Evolutionary conservation across 2,329 filamentous ascomycete genomes (phyloP), one percentile per base, ranked within the genome.

Genomic region (Capronia americana): DNA sequence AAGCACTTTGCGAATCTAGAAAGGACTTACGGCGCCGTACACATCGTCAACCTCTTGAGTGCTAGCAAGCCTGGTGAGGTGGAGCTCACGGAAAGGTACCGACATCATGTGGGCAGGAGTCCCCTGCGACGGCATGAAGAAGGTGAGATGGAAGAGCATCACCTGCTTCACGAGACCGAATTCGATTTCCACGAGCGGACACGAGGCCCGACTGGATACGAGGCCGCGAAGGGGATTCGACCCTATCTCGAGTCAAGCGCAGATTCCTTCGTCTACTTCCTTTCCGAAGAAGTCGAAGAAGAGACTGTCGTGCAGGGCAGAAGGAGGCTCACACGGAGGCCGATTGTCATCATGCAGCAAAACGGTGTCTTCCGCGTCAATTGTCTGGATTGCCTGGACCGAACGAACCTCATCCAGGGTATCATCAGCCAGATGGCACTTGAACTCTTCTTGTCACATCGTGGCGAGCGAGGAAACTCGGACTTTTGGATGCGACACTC

Each of bases 111-210:
- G 66, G 82, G 81, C 23, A 86, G 90, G 74, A 95, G 89, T 70
- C 87, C 91, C 0, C 79, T 96, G n/a, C 90, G 89, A 71, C 83
- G 83, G 14, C 75, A 75, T 60, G 74, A 77, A 23, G 79, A 81
- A 26, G 85, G 81, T 6, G 86, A 85, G 23, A 83, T 86, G 41
- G 82, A 83, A 30, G 83, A 73, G 10, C 92, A 94, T 74, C 87
- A 90, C 56, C 84, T 97, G 44, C 79, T 98, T 32, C 86, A 87
- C 69, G 86, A 90, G 66, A 96, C 94, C 0, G 92, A 97, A 74
- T 99, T 95, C 75, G 95, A 99, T 78, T 98, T 99, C 67, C 93
- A 98, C 75, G 94, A 93, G 3, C 93, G 98, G 77, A 97, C 95
- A 1, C 91, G 91, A 74, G 92, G 91, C 0, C 90, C 92, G 0